Conservation (phyloP, 805 yeast genomes). For the Candida montana region DNA sequence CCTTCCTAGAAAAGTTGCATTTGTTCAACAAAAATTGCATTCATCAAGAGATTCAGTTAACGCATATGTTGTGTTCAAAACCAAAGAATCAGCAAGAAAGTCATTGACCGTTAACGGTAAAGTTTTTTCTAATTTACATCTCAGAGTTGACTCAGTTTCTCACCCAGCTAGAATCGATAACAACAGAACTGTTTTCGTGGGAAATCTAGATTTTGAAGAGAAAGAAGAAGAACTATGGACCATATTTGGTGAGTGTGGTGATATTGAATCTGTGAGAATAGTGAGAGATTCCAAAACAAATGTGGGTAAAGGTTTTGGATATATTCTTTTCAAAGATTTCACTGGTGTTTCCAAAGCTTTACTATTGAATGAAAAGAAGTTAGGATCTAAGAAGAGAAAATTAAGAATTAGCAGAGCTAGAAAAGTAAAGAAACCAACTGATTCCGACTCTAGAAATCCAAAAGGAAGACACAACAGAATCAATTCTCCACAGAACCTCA, state of each 20-base stretch:
- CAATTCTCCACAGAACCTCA: slow-evolving; percentile 29
- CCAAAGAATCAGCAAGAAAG: slow-evolving; percentile 40
- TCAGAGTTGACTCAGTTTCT: slow-evolving; percentile 88
- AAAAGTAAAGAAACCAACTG: slow-evolving; percentile 19
- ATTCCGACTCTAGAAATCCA: slow-evolving; percentile 6
- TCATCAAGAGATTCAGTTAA: slow-evolving; percentile 75
- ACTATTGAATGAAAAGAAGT: slow-evolving; percentile 64
- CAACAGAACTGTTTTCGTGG: slow-evolving; percentile 82
- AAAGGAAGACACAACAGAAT: neutral
- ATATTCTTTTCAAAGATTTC: slow-evolving; percentile 79
- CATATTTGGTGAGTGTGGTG: slow-evolving; percentile 63
- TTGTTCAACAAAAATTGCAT: slow-evolving; percentile 72
- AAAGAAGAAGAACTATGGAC: slow-evolving; percentile 85
- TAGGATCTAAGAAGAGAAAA: slow-evolving; percentile 45
- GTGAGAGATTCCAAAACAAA: slow-evolving; percentile 91
- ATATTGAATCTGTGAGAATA: slow-evolving; percentile 83
- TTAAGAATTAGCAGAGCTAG: slow-evolving; percentile 76
- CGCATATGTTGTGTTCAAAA: slow-evolving; percentile 78
- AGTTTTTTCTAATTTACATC: slow-evolving; percentile 64
- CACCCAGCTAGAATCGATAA: slow-evolving; percentile 86
- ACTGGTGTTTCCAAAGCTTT: slow-evolving; percentile 77
- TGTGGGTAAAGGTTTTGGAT: slow-evolving; percentile 95
- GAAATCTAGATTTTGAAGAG: slow-evolving; percentile 90
- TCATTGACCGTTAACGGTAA: slow-evolving; percentile 55
- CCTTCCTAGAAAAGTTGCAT: slow-evolving; percentile 89